Evolutionary conservation across 2,329 filamentous ascomycete species (phyloP).

Genomic region (Akanthomyces lecanii): DNA sequence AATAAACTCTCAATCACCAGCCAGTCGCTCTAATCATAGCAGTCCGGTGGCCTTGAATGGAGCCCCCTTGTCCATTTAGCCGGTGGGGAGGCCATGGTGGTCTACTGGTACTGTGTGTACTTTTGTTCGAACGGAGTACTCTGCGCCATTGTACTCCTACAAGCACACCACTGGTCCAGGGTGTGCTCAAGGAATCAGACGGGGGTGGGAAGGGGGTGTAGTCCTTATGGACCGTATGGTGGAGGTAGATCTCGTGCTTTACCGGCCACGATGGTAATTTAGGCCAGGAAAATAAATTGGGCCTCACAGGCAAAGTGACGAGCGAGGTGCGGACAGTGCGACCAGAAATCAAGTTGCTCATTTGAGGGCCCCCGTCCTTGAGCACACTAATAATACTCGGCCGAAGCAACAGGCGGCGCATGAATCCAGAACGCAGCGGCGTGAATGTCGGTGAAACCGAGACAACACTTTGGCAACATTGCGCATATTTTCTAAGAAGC

Average conservation of each 20-base stretch:
- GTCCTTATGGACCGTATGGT: neutral
- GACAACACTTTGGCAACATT: neutral
- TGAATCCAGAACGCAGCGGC: neutral
- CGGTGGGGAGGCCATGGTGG: constrained; percentile 13
- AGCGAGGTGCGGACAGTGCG: constrained; percentile 1
- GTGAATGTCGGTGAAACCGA: constrained; percentile 8
- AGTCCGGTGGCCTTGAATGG: constrained; percentile 10
- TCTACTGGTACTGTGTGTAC: constrained; percentile 4
- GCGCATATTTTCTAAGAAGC: neutral
- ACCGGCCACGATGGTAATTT: constrained; percentile 17
- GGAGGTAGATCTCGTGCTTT: constrained; percentile 18
- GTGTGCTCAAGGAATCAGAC: constrained; percentile 13
- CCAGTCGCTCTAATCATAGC: constrained; percentile 14
- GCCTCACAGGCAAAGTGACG: constrained; percentile 1
- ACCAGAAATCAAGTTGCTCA: constrained; percentile 1
- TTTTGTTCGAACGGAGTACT: constrained; percentile 15
- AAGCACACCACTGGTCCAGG: constrained; percentile 11
- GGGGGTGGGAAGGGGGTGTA: constrained; percentile 9
- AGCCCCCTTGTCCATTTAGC: constrained; percentile 15
- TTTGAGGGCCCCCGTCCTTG: neutral
- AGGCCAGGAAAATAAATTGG: constrained; percentile 12
- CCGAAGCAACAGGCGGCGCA: neutral
- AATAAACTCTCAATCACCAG: constrained; percentile 21
- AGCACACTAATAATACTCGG: constrained; percentile 1
- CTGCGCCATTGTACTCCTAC: constrained; percentile 12